Evolutionary conservation across 2,329 filamentous ascomycete genomes (phyloP).

Genomic region (Aspergillus fumigatiaffinis): DNA sequence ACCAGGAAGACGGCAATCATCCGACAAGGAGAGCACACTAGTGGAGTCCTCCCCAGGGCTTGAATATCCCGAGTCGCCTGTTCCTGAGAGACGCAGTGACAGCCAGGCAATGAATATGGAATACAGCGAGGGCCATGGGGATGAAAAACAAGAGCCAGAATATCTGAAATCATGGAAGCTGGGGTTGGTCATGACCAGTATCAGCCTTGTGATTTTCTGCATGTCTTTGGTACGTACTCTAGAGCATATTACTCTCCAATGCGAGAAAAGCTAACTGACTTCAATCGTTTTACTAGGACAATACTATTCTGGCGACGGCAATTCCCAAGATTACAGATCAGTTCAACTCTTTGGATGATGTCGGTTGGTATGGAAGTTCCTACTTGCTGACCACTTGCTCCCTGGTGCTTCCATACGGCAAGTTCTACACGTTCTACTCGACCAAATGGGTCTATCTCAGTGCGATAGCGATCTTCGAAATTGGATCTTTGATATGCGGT

Average conservation of each 20-base stretch:
- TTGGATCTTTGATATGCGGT: slow-evolving; percentile 40
- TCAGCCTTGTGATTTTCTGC: slow-evolving; percentile 6
- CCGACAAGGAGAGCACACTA: slow-evolving; percentile 21
- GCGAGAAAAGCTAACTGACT: neutral
- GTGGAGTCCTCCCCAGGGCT: slow-evolving; percentile 8
- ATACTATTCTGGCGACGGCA: slow-evolving; percentile 45
- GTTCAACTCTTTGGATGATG: slow-evolving; percentile 44
- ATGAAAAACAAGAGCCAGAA: neutral
- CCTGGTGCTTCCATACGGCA: slow-evolving; percentile 42
- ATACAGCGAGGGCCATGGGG: neutral
- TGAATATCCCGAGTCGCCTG: neutral
- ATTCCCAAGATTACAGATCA: slow-evolving; percentile 47
- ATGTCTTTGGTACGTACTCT: slow-evolving; percentile 6
- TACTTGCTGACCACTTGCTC: slow-evolving; percentile 43
- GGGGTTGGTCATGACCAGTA: slow-evolving; percentile 1
- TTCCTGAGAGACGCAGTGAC: neutral
- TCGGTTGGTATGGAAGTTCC: slow-evolving; percentile 48
- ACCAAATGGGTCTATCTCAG: slow-evolving; percentile 42
- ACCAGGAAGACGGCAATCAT: slow-evolving; percentile 6
- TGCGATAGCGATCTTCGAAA: slow-evolving; percentile 39
- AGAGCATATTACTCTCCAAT: neutral
- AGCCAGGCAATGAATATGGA: neutral
- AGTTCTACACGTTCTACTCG: slow-evolving; percentile 42
- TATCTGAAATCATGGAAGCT: slow-evolving; percentile 6
- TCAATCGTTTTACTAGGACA: slow-evolving; percentile 24